phyloP scores from a whole-genome alignment of 331 rosid species.

The Pyrus hybrid region DNA sequence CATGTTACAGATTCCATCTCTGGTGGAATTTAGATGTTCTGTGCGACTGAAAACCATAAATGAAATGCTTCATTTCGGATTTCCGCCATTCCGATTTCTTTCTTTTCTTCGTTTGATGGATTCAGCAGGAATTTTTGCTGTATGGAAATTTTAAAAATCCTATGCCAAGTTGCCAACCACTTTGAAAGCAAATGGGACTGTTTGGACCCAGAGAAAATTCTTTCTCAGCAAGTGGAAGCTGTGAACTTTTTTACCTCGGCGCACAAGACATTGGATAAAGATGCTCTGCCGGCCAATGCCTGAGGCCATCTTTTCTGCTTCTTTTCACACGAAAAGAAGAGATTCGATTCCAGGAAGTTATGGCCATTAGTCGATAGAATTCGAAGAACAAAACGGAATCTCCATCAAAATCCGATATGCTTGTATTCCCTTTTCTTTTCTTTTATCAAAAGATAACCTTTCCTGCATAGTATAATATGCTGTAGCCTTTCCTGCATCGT shows the following conservation, averaged over 20 bases:
- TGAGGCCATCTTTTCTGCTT: conserved; percentile 1
- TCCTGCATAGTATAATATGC: not conserved
- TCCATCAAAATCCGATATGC: not conserved
- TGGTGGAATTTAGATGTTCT: not conserved
- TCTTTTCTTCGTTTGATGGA: not conserved
- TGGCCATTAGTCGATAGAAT: not conserved
- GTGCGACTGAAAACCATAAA: not conserved
- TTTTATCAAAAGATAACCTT: not conserved
- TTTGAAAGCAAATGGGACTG: not conserved
- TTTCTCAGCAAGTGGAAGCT: conserved; percentile 14
- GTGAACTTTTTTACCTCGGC: not conserved
- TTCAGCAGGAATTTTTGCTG: not conserved
- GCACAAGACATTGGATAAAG: conserved; percentile 5
- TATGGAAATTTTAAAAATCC: not conserved
- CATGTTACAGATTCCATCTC: not conserved
- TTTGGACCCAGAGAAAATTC: not conserved
- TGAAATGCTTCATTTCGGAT: not conserved
- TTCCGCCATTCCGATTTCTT: not conserved
- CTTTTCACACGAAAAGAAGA: not conserved
- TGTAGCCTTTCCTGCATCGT: not conserved
- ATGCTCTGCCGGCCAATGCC: conserved; percentile 14
- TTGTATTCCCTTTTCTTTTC: not conserved
- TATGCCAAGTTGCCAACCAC: not conserved
- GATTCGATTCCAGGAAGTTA: not conserved
- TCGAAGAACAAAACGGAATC: conserved; percentile 19